Conservation (phyloP, 768 basidiomycete genomes). For the Boletus rubescentipes region DNA sequence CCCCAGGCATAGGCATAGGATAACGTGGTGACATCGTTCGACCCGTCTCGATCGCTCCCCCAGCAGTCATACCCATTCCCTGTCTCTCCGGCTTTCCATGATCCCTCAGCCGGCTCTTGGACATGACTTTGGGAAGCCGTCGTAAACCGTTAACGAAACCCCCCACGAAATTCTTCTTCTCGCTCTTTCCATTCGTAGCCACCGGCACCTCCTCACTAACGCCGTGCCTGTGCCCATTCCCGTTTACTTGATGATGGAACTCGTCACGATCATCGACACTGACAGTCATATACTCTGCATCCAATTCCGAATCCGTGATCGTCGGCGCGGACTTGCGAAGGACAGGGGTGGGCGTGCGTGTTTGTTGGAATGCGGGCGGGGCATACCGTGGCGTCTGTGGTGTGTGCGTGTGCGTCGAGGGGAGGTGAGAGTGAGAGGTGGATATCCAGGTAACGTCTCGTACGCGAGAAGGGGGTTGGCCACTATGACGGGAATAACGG, state of each 20-base stretch:
- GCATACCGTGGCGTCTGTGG: constrained; percentile 29
- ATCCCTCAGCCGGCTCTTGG: constrained; percentile 29
- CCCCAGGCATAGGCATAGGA: constrained; percentile 20
- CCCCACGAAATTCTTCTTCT: constrained; percentile 32
- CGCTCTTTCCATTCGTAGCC: constrained; percentile 27
- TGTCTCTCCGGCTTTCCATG: constrained; percentile 25
- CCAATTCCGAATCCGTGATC: constrained; percentile 32
- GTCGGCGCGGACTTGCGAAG: constrained; percentile 30
- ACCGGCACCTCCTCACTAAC: constrained; percentile 22
- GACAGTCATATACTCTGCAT: constrained; percentile 37
- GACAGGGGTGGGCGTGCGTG: constrained; percentile 29
- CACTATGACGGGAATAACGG: constrained; percentile 30
- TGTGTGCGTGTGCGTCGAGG: constrained; percentile 29
- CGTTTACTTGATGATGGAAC: constrained; percentile 16
- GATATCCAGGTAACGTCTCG: constrained; percentile 36
- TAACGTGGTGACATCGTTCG: constrained; percentile 21
- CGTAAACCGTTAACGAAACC: constrained; percentile 32
- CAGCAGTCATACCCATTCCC: not conserved
- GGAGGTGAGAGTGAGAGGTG: constrained; percentile 23
- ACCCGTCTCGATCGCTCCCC: constrained; percentile 9
- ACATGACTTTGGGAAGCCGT: constrained; percentile 35
- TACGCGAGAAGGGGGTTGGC: constrained; percentile 24
- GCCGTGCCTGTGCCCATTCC: constrained; percentile 26
- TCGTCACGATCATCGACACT: constrained; percentile 26
- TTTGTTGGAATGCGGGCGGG: constrained; percentile 18